Base-by-base conservation (phyloP, 768 basidiomycete species). In the Hericium erinaceus region DNA sequence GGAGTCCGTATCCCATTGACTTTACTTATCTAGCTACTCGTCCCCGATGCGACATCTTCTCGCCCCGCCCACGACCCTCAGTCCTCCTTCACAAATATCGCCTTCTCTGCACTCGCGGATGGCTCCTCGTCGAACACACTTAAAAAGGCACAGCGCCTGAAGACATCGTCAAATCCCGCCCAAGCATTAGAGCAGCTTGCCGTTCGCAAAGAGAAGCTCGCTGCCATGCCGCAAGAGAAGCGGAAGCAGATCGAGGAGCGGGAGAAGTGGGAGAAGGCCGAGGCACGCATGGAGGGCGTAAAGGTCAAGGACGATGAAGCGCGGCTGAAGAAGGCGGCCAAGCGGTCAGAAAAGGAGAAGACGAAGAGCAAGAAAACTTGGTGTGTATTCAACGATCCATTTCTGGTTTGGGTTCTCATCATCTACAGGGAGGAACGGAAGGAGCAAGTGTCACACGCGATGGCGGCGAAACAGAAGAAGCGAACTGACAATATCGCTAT, bases 301-400 rank as follows among this genome's bases (percentile, higher is more conserved):
- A 99, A 98, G 71, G 85, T 99, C 33, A 81, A 81, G 52, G 97
- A 98, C 64, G 90, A 95, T 64, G 92, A 92, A 67, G 68, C 64
- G 1, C 75, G 86, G 48, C 70, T 99, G 65, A 98, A 95, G 76
- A 98, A 97, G 75, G 93, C 93, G 44, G 84, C 82, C 8, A 98
- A 97, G 77, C 77, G 90, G 69, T 86, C 90, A 61, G 95, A 97
- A 72, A 95, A 95, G 70, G 84, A 84, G 64, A 98, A 98, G 69
- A 65, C 59, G 22, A 94, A 90, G 75, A 84, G 84, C 58, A 90
- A 89, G 69, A 89, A 87, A 66, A 78, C 80, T 48, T 98, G 95
- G 95, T 95, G 60, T 57, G 86, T 74, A 38, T n/a, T 51, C 24
- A 10, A 37, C 58, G 48, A 58, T 49, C 33, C 39, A 22, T 15